These are phyloP conservation scores for Paraconiothyrium sp. DNA, from an alignment of 2,329 filamentous ascomycete species.

Conservation along the genomic window DNA sequence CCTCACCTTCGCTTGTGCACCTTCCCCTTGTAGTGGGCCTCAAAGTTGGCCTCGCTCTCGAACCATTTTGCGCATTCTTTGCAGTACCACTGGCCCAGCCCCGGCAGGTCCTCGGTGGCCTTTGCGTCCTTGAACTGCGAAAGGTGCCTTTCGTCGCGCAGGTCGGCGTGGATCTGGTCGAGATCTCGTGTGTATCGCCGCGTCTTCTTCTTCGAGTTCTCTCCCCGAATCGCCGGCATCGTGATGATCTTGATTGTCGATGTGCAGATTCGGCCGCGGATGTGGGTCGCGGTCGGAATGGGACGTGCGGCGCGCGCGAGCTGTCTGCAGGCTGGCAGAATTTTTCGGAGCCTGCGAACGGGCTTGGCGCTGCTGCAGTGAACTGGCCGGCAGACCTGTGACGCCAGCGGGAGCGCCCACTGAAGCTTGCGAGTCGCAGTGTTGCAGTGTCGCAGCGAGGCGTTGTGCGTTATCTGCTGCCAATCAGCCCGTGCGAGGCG, in stretches of 20 bases:
- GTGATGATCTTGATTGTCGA: slow-evolving; percentile 25
- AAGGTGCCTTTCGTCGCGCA: slow-evolving; percentile 81
- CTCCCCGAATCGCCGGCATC: slow-evolving; percentile 62
- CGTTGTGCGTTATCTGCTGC: slow-evolving; percentile 16
- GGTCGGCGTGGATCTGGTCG: slow-evolving; percentile 89
- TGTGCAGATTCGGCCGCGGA: slow-evolving; percentile 29
- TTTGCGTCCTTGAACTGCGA: slow-evolving; percentile 81
- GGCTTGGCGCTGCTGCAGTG: slow-evolving; percentile 25
- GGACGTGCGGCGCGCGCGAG: slow-evolving; percentile 29
- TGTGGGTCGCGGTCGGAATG: slow-evolving; percentile 29
- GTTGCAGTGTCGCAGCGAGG: neutral
- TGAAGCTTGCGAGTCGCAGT: neutral
- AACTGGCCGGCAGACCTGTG: slow-evolving; percentile 36
- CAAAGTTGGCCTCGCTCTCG: slow-evolving; percentile 80
- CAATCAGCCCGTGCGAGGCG: slow-evolving; percentile 17
- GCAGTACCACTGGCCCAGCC: slow-evolving; percentile 86
- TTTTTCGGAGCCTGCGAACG: slow-evolving; percentile 24
- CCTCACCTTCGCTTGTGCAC: slow-evolving; percentile 87
- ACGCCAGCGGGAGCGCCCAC: neutral
- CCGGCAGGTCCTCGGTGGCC: slow-evolving; percentile 85
- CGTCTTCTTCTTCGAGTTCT: slow-evolving; percentile 60
- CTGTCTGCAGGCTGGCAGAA: slow-evolving; percentile 42
- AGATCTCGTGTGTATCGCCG: slow-evolving; percentile 74
- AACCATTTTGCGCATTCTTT: slow-evolving; percentile 96
- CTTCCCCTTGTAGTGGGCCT: slow-evolving; percentile 83